Evolutionary conservation across 306 rosid genomes (phyloP), one percentile per base, ranked within the genome.

Genomic region (Sechiopsis laciniata): DNA sequence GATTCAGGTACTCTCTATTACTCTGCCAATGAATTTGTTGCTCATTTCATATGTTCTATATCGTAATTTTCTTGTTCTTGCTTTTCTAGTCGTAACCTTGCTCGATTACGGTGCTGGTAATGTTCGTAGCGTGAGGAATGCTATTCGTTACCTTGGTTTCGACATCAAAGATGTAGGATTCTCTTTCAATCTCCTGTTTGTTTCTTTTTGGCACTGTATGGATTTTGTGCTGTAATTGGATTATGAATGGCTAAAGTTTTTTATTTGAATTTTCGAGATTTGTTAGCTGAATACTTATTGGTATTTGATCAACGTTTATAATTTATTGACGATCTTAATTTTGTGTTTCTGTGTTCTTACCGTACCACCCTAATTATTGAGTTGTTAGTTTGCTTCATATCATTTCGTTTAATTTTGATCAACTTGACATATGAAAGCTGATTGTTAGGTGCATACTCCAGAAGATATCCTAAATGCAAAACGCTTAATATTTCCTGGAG

Each of bases 91-190:
- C 54, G 99, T 94, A 73, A 94, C 99, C 75, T 73, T 94, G 70
- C 96, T 94, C 63, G 97, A 94, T 69, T 91, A 91, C 69, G 97
- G 97, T 57, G 97, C 97, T 79, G 99, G 97, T 58, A 94, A 91
- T 75, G 97, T 94, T 73, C 89, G 96, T 64, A 91, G 99, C 75
- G 84, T 91, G 64, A 83, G 97, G 71, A 94, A 94, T 78, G 99
- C 97, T 48, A 89, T 94, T 55, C 89, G 79, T 56, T 74, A 75
- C 78, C 95, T 91, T 12, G 99, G 99, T 12, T 94, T 89, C 74
- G 86, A 88, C 62, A 88, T 94, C 62, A 89, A 88, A 86, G 97
- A 91, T 87, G 99, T 91, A 75, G 81, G 48, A 64, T 55, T 78
- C 46, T 20, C 20, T 20, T 35, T 40, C 26, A 8, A 3, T 72